Percentiles rank a stretch among this genome's conserved stretches.
phyloP scores from a whole-genome alignment of 2,329 filamentous ascomycete species.

The Penicillium paneum region DNA sequence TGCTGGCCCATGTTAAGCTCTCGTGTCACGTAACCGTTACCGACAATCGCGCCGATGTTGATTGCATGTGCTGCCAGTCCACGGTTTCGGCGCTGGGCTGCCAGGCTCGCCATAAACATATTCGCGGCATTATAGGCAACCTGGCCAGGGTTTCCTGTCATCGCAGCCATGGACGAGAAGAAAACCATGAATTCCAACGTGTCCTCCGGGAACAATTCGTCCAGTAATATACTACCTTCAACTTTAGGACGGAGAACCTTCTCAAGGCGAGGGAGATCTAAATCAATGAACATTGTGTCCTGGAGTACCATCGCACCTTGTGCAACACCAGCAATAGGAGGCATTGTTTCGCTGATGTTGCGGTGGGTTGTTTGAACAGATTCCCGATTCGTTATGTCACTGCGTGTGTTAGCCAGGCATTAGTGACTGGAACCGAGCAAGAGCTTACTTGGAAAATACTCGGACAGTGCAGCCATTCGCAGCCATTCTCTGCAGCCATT shows the following conservation, averaged over 20 bases:
- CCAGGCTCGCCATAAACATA: slow-evolving; percentile 36
- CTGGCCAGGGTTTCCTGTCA: slow-evolving; percentile 34
- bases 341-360: slow-evolving; percentile 31
- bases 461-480: slow-evolving; percentile 18
- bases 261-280: slow-evolving; percentile 20
- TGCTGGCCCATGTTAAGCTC: slow-evolving; percentile 23
- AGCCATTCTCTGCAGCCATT: slow-evolving; percentile 22
- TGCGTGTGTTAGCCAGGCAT: slow-evolving; percentile 1
- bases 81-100: slow-evolving; percentile 16
- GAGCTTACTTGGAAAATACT: slow-evolving; percentile 18
- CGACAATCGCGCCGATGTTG: slow-evolving; percentile 21
- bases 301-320: slow-evolving; percentile 35
- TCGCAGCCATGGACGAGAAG: slow-evolving; percentile 39
- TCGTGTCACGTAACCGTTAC: slow-evolving; percentile 22
- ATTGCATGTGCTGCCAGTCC: slow-evolving; percentile 19
- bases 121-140: slow-evolving; percentile 42
- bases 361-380: slow-evolving; percentile 23
- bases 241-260: slow-evolving; percentile 39
- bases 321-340: slow-evolving; percentile 38
- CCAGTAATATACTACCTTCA: slow-evolving; percentile 19
- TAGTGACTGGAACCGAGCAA: background rate
- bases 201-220: slow-evolving; percentile 23
- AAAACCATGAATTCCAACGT: slow-evolving; percentile 46
- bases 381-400: slow-evolving; percentile 21
- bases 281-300: slow-evolving; percentile 31